Base-by-base conservation (phyloP, 2,329 filamentous ascomycete genomes). In the Calonectria leucothoes region DNA sequence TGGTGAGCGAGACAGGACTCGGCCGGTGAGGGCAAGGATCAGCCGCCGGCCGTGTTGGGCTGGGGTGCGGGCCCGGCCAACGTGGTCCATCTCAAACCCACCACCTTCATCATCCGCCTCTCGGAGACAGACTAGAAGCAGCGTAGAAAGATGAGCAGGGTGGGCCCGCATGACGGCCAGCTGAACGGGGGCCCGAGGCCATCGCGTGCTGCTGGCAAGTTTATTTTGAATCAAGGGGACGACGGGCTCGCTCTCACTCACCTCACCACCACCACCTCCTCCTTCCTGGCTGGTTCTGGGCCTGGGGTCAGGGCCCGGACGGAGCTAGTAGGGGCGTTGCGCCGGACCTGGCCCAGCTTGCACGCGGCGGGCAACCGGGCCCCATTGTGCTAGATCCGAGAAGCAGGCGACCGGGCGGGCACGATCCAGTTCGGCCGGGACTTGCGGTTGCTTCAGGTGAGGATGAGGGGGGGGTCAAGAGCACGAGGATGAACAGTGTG, bases 361-460 rank as follows among this genome's bases (percentile, higher is more conserved):
- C 35, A 45, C 57, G 51, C 25, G n/a, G 37, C 35, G 39, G 37
- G 55, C 45, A 63, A n/a, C n/a, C n/a, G 49, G 52, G 42, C 33
- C 49, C 23, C 42, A n/a, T 23, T 69, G 70, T 69, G 70, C 31
- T 61, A 42, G 66, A 57, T 39, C 49, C 48, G 49, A 31, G 7
- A 37, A 27, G 45, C 57, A 45, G 25, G 49, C 37, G 31, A 68
- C 70, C 33, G 48, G 49, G 70, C 66, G 68, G 70, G 66, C 66
- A 69, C 59, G 66, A 72, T 65, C 70, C 59, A 57, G 39, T 49
- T 39, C n/a, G 57, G 48, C 61, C 33, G 49, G 66, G 70, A 71
- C n/a, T n/a, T 72, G 59, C 52, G 49, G 66, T 59, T 72, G 70
- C 57, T 51, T 35, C 42, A 52, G 59, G 51, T 57, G 65, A 64